Evolutionary conservation across 2,329 filamentous ascomycete genomes (phyloP).

Genomic region (Microcera coccophila): DNA sequence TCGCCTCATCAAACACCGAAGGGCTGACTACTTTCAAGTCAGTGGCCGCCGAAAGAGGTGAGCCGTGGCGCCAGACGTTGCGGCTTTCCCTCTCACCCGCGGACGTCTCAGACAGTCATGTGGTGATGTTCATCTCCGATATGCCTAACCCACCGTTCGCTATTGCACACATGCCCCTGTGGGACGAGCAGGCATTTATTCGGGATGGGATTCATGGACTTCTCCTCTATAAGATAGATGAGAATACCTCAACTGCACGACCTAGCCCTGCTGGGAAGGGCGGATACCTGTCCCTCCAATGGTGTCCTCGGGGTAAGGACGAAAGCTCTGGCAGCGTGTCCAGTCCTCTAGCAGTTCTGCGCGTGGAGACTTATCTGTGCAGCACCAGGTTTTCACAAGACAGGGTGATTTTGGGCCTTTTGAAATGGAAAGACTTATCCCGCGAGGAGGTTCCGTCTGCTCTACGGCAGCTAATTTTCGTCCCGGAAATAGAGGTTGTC

Average conservation of each 20-base stretch:
- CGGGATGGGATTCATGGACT: constrained; percentile 78
- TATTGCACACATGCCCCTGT: constrained; percentile 86
- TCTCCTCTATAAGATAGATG: constrained; percentile 86
- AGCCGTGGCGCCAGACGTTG: constrained; percentile 84
- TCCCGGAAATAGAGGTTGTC: constrained; percentile 95
- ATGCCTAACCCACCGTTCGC: constrained; percentile 85
- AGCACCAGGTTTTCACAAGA: constrained; percentile 95
- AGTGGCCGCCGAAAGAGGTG: constrained; percentile 70
- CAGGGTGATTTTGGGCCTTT: constrained; percentile 73
- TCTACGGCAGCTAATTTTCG: constrained; percentile 81
- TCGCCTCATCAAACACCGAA: constrained; percentile 74
- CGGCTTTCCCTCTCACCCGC: constrained; percentile 73
- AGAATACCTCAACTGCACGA: constrained; percentile 70
- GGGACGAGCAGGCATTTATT: constrained; percentile 87
- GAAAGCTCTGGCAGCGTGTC: constrained; percentile 70
- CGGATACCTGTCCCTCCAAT: constrained; percentile 81
- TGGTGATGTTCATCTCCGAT: constrained; percentile 87
- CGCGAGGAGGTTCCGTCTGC: constrained; percentile 68
- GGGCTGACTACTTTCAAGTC: constrained; percentile 85
- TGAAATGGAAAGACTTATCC: constrained; percentile 79
- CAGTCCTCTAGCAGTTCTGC: constrained; percentile 74
- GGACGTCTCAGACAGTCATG: constrained; percentile 77
- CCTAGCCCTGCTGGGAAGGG: constrained; percentile 66
- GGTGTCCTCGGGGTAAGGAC: constrained; percentile 65
- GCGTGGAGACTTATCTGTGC: constrained; percentile 80